phyloP scores from a whole-genome alignment of 805 yeast genomes.

The Metschnikowia peoriensis region DNA sequence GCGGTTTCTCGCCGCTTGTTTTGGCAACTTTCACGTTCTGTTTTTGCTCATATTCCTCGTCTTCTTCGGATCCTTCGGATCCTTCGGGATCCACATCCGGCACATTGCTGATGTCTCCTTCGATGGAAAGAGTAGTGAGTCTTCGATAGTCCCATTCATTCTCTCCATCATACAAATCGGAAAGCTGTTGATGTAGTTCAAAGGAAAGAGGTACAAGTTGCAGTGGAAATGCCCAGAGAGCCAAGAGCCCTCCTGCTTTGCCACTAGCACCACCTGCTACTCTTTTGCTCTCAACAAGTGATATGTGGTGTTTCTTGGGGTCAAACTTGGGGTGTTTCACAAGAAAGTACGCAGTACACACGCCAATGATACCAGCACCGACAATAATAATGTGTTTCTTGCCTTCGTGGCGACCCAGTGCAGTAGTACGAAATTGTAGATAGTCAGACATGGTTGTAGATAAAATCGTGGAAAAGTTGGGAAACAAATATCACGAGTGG shows the following conservation, averaged over 20 bases:
- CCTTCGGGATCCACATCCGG: slow-evolving; percentile 22
- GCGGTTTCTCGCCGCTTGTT: slow-evolving; percentile 23
- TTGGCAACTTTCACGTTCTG: neutral
- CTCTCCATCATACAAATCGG: slow-evolving; percentile 78
- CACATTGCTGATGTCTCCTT: slow-evolving; percentile 63
- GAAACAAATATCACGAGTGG: neutral
- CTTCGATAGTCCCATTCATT: slow-evolving; percentile 91
- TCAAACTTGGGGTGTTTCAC: slow-evolving; percentile 81
- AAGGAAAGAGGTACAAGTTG: slow-evolving; percentile 89
- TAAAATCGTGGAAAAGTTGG: neutral
- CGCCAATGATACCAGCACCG: slow-evolving; percentile 96
- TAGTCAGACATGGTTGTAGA: slow-evolving; percentile 26
- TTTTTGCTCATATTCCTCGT: neutral
- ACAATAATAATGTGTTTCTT: slow-evolving; percentile 79
- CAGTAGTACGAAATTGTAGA: slow-evolving; percentile 34
- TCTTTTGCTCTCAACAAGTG: slow-evolving; percentile 81
- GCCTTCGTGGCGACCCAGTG: slow-evolving; percentile 51
- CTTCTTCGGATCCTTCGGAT: slow-evolving; percentile 9
- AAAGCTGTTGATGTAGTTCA: slow-evolving; percentile 76
- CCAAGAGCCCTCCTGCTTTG: slow-evolving; percentile 93
- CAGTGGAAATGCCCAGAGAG: slow-evolving; percentile 96
- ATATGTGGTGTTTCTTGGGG: slow-evolving; percentile 70
- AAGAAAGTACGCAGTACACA: slow-evolving; percentile 86
- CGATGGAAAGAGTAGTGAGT: slow-evolving; percentile 80
- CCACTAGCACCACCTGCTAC: slow-evolving; percentile 98